Base-by-base conservation (phyloP, 2,329 filamentous ascomycete species). In the Colletotrichum sp. region DNA sequence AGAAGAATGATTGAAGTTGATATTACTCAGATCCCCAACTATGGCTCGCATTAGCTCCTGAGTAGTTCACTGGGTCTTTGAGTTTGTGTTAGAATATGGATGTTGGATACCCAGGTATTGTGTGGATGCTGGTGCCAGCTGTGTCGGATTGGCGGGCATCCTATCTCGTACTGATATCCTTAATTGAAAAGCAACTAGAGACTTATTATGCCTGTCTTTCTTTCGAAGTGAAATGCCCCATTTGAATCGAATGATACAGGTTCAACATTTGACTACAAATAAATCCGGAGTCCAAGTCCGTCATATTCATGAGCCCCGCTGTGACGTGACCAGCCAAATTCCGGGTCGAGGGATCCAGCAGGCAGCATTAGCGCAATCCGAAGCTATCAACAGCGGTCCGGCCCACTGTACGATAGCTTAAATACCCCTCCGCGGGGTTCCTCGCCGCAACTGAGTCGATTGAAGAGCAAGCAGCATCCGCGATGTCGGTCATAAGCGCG, bases 181-280 rank as follows among this genome's bases (percentile, higher is more conserved):
- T 12, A 49, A 49, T 3, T 49, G 19, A 49, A 22, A 49, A 4
- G 19, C 39, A 49, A 4, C 2, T n/a, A 49, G 1, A 49, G 3
- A 22, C 19, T 12, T 16, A 3, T 12, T 16, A 3, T 39, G 19
- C 36, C 36, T n/a, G 3, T 49, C 5, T 12, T 4, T 44, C 39
- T 4, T 12, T 44, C 2, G 5, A 4, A 2, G 19, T 44, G 19
- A 1, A n/a, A n/a, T 44, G 9, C 39, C 1, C 2, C 9, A 12
- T n/a, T 44, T 49, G 19, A 49, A 8, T 19, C 0, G 12, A 6
- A 13, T 7, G 39, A n/a, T n/a, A 49, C 1, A 2, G 9, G 0
- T n/a, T 49, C 39, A 25, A 8, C 4, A 25, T 3, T 49, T 22
- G 44, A 52, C 44, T 59, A 5, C 55, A 25, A 5, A 5, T 2